Base-by-base conservation (phyloP, 306 rosid genomes). In the Neltuma alba region DNA sequence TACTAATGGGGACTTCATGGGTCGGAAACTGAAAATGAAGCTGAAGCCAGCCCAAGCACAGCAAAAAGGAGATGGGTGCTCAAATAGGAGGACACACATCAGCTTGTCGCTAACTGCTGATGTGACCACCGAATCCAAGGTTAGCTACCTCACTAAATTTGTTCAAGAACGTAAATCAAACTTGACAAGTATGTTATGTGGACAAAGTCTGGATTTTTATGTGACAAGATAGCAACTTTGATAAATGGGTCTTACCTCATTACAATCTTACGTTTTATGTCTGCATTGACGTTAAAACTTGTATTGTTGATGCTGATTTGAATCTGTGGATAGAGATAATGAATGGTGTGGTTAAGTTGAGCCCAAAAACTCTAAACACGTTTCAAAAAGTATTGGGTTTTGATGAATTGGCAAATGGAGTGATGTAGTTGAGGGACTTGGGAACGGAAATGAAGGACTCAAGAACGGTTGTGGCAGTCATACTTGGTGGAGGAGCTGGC, bases 401-500 rank as follows among this genome's bases (percentile, higher is more conserved):
- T 79, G 84, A 79, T 86, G 76, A 72, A 54, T 68, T 79, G 55
- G 79, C n/a, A 70, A 33, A 54, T 82, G 83, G 76, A 78, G 57
- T 70, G 31, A 76, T 85, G 88, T 89, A 95, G 98, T 72, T 92
- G 88, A 89, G 89, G 86, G 87, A 87, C 78, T 28, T 83, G 18
- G 87, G 86, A 25, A 14, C 81, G 83, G 91, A 87, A 55, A 89
- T 37, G 83, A 73, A 84, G 75, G 88, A 95, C 81, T 72, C 99
- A 37, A 83, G 89, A 69, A 89, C 98, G 13, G 97, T 91, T 45
- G 89, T 91, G 77, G 99, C 99, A 31, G 63, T 95, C 63, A 92
- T 95, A 48, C 86, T 95, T 3, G 98, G 99, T 42, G 99, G 98
- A 81, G 98, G 98, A 85, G 98, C 99, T n/a, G 98, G 99, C 20